Conservation (phyloP, 148 eudicot genomes). For the Rhododendron vialii region DNA sequence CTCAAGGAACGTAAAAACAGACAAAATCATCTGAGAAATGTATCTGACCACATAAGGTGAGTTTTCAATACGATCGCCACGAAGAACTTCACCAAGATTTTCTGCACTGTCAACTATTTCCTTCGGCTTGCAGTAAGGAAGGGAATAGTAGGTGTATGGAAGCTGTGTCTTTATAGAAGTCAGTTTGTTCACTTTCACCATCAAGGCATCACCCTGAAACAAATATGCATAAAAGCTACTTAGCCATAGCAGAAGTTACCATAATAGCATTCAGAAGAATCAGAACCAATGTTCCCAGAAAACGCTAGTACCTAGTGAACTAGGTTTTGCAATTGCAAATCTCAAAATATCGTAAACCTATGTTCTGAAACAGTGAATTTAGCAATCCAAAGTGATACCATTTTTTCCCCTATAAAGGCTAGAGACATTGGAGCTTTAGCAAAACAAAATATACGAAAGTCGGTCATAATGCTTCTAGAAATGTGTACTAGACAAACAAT, state of each 20-base stretch:
- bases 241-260: no score
- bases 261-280: not conserved
- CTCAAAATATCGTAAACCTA: not conserved
- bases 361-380: no score
- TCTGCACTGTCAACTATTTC: not conserved
- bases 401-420: no score
- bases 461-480: not conserved
- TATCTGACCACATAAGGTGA: constrained; percentile 4
- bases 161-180: constrained; percentile 5
- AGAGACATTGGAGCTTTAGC: not conserved
- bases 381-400: not conserved
- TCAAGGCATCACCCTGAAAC: not conserved
- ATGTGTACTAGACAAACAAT: not conserved
- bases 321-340: not conserved
- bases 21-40: not conserved
- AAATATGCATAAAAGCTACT: not conserved
- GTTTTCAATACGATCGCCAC: constrained; percentile 7
- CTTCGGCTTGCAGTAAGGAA: not conserved
- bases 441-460: not conserved
- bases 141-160: not conserved
- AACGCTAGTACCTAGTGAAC: not conserved
- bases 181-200: constrained; percentile 10
- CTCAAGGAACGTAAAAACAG: not conserved
- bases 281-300: not conserved
- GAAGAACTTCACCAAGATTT: not conserved